Evolutionary conservation across 2,329 filamentous ascomycete genomes (phyloP).

Genomic region (Exophiala lecanii-corni): DNA sequence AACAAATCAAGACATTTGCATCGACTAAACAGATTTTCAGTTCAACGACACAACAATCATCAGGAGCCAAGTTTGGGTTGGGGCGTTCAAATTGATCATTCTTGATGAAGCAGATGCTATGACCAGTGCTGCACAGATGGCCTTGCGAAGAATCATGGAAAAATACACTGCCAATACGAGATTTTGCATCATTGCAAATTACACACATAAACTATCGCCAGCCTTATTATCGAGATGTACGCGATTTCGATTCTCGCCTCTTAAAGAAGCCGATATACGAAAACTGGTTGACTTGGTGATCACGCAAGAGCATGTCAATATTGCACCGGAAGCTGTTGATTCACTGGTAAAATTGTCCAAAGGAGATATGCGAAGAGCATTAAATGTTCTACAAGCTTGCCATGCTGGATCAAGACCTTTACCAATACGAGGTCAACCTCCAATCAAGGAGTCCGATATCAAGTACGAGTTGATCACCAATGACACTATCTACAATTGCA

Average conservation of each 20-base stretch:
- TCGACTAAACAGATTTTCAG: conserved; percentile 91
- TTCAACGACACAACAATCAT: conserved; percentile 45
- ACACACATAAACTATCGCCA: conserved; percentile 94
- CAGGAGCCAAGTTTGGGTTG: conserved; percentile 46
- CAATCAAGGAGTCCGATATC: conserved; percentile 55
- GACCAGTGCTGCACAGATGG: conserved; percentile 99
- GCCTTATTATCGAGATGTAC: conserved; percentile 91
- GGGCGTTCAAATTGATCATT: conserved; percentile 93
- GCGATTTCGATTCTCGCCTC: conserved; percentile 86
- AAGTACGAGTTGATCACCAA: conserved; percentile 83
- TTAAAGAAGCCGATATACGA: conserved; percentile 90
- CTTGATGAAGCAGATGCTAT: conserved; percentile 99
- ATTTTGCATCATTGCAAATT: conserved; percentile 98
- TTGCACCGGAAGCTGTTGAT: conserved; percentile 73
- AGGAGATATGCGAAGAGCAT: conserved; percentile 89
- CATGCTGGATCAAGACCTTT: conserved; percentile 77
- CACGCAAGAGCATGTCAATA: conserved; percentile 81
- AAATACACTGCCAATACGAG: conserved; percentile 97
- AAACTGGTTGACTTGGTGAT: conserved; percentile 89
- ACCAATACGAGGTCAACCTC: conserved; percentile 36
- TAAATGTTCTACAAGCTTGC: conserved; percentile 95
- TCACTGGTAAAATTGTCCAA: conserved; percentile 83
- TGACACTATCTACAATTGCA: conserved; percentile 92
- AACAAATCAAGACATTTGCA: conserved; percentile 98
- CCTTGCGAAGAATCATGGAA: conserved; percentile 93